Percentiles rank a stretch among this genome's conserved stretches.
Evolutionary conservation across 441 rosid species (phyloP).

Genomic region (Syzygium malaccense): DNA sequence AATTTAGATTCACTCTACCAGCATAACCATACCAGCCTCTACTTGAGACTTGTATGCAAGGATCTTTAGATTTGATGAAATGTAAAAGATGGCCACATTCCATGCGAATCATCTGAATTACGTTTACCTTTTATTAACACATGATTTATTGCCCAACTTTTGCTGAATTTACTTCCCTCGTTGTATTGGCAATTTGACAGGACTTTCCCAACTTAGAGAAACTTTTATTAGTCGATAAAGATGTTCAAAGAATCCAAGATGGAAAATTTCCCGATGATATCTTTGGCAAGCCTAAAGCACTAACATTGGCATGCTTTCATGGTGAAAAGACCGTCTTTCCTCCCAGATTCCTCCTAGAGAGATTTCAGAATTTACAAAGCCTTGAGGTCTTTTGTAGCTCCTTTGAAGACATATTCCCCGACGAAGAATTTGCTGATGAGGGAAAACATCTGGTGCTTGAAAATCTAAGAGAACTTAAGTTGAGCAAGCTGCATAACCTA

Average conservation of each 20-base stretch:
- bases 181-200: neutral
- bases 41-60: accelerated
- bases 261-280: neutral
- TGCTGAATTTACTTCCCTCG: neutral
- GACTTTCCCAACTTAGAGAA: neutral
- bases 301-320: neutral
- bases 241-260: neutral
- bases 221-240: neutral
- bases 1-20: neutral
- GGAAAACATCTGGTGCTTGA: accelerated
- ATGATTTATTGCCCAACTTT: no score
- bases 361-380: neutral
- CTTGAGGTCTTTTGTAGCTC: neutral
- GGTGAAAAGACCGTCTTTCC: accelerated
- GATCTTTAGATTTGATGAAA: neutral
- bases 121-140: accelerated
- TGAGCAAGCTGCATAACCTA: neutral
- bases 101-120: neutral
- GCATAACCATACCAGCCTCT: neutral
- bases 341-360: neutral
- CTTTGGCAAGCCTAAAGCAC: neutral
- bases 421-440: neutral
- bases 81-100: neutral
- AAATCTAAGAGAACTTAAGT: neutral
- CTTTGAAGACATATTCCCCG: accelerated